Evolutionary conservation across 2,329 filamentous ascomycete species (phyloP), one percentile per base, ranked within the genome.

Genomic region (Alternaria triticimaculans): DNA sequence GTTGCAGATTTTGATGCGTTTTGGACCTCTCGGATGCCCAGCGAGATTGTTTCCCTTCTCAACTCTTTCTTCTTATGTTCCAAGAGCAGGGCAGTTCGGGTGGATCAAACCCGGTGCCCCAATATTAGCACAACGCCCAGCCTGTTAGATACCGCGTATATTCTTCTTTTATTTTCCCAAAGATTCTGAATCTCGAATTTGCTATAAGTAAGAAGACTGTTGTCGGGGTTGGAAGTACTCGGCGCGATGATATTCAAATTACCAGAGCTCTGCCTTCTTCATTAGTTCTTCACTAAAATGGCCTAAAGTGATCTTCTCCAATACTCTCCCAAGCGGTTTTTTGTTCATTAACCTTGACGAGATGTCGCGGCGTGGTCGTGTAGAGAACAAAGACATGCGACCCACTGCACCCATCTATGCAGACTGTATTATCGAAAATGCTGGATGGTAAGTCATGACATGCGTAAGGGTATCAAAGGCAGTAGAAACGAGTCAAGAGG

Each of bases 61-160:
- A 4, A 37, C 33, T 37, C 33, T 8, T n/a, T 37, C 33, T 37
- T 37, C 33, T 37, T 37, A 10, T 37, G 1, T 37, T 37, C 15
- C 33, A 37, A 37, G 33, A 37, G 33, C 15, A 37, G 33, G 33
- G 33, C 15, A 37, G 33, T 37, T 37, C 15, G 33, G 4, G 15
- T 9, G 15, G 7, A 37, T 1, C 3, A 9, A 37, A 1, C 15
- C 33, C 8, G 33, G 4, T 37, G 1, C 33, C 2, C 4, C 0
- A 3, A 2, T n/a, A n/a, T n/a, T 2, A 37, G 33, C 8, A 37
- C 33, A 4, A 37, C 33, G 33, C 14, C 7, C 15, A 37, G 33
- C 33, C 15, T 1, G 33, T 37, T 37, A 37, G 33, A 37, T 9
- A n/a, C 14, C 33, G 33, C 30, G 30, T 30, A 30, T 12, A 30